A percentile compares a stretch with the other conserved stretches of the same genome.
Conservation (phyloP, 164 flowering plant species). For the Cinnamomum micranthum region DNA sequence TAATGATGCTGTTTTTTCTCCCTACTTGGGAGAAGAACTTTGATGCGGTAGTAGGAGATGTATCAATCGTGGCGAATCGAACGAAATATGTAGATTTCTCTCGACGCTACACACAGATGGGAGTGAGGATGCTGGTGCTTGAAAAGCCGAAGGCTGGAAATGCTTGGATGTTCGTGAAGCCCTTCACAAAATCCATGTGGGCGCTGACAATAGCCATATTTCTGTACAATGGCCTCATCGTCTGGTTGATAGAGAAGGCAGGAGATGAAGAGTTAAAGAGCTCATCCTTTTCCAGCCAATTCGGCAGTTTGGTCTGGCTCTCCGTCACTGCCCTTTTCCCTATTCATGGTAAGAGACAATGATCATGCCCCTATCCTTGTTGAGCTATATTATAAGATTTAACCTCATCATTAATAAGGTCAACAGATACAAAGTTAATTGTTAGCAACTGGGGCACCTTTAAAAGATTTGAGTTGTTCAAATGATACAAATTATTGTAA, state of each 20-base stretch:
- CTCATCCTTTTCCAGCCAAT: constrained; percentile 8
- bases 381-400: not conserved
- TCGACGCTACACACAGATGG: constrained; percentile 28
- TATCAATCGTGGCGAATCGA: not conserved
- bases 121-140: constrained; percentile 16
- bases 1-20: not conserved
- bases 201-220: constrained; percentile 6
- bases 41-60: constrained; percentile 39
- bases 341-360: constrained; percentile 20
- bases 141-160: not conserved
- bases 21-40: constrained; percentile 15
- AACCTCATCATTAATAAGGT: not conserved
- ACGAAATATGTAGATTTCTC: constrained; percentile 33
- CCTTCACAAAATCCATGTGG: constrained; percentile 31
- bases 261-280: constrained; percentile 19
- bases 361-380: not conserved
- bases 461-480: too few relatives aligned
- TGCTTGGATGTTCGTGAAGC: constrained; percentile 20
- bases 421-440: not conserved
- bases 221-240: constrained; percentile 26
- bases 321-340: constrained; percentile 31
- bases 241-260: constrained; percentile 36
- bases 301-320: constrained; percentile 24
- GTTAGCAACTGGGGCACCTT: too few relatives aligned
- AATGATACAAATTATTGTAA: too few relatives aligned